Percentiles rank a stretch among this genome's conserved stretches.
Conservation (phyloP, 371 early-diverging fungal genomes). For the Sporodiniella umbellata region DNA sequence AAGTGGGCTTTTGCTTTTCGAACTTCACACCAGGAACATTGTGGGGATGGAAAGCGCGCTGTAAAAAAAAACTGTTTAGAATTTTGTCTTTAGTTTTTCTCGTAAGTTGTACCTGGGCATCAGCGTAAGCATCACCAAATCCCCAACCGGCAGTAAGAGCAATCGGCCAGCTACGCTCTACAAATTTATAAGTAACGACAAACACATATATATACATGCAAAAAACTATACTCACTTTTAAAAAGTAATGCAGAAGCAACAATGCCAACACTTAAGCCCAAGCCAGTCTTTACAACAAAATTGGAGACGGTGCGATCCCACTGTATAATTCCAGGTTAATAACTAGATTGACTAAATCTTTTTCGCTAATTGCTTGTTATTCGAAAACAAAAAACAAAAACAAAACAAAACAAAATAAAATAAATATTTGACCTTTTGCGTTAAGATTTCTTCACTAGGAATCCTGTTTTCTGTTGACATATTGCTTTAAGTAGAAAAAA, state of each 20-base stretch:
- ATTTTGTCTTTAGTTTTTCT: not conserved
- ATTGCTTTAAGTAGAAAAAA: not conserved
- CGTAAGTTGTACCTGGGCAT: conserved; percentile 60
- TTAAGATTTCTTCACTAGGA: conserved; percentile 54
- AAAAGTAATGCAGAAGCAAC: conserved; percentile 87
- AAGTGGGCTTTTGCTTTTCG: conserved; percentile 43
- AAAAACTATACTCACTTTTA: conserved; percentile 62
- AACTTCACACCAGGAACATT: conserved; percentile 44
- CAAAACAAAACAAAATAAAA: too few species aligned
- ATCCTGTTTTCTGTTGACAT: conserved; percentile 49
- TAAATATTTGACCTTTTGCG: conserved; percentile 39
- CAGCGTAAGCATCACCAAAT: conserved; percentile 83
- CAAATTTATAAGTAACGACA: not conserved
- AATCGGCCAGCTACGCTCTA: conserved; percentile 89
- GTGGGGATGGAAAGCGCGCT: conserved; percentile 50
- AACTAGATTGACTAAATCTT: too few species aligned
- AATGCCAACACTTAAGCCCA: conserved; percentile 86
- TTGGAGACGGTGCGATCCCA: conserved; percentile 89
- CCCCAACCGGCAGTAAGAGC: conserved; percentile 85
- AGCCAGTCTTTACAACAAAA: conserved; percentile 80
- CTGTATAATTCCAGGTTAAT: too few species aligned
- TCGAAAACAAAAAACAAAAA: too few species aligned
- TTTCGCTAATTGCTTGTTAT: too few species aligned
- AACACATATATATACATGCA: not conserved
- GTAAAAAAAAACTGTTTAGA: not conserved